A percentile compares a stretch with the other conserved stretches of the same genome.
phyloP scores from a whole-genome alignment of 768 basidiomycete species.

The Galerina marginata region DNA sequence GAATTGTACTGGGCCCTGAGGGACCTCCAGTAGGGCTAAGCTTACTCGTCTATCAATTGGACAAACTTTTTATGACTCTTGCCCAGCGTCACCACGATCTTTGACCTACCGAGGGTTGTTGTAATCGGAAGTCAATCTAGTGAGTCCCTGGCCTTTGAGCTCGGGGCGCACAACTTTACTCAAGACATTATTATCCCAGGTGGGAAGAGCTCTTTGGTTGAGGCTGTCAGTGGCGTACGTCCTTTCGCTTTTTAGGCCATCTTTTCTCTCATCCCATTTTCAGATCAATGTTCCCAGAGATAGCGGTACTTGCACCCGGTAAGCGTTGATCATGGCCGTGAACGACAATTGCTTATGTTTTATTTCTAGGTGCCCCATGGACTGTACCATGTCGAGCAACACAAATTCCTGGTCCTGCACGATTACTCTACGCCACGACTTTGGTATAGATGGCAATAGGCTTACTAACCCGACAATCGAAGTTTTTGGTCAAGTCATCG shows the following conservation, averaged over 20 bases:
- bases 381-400: constrained; percentile 51
- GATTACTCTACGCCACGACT: constrained; percentile 39
- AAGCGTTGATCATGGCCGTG: neutral
- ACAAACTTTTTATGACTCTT: neutral
- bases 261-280: neutral
- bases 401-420: constrained; percentile 49
- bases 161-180: neutral
- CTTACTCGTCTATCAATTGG: neutral
- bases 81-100: constrained; percentile 9
- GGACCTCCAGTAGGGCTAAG: neutral
- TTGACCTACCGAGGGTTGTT: constrained; percentile 56
- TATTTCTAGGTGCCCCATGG: constrained; percentile 52
- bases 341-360: neutral
- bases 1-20: constrained; percentile 4
- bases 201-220: constrained; percentile 65
- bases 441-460: constrained; percentile 26
- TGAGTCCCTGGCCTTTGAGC: constrained; percentile 25
- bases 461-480: constrained; percentile 16
- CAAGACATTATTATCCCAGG: constrained; percentile 34
- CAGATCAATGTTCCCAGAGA: constrained; percentile 68
- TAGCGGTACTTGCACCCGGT: constrained; percentile 66
- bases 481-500: constrained; percentile 49
- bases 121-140: constrained; percentile 65
- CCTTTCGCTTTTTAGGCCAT: neutral
- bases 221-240: constrained; percentile 60